A percentile compares a stretch with the other conserved stretches of the same genome.
Conservation (phyloP, 2,329 filamentous ascomycete species). For the Aspergillus sergii region DNA sequence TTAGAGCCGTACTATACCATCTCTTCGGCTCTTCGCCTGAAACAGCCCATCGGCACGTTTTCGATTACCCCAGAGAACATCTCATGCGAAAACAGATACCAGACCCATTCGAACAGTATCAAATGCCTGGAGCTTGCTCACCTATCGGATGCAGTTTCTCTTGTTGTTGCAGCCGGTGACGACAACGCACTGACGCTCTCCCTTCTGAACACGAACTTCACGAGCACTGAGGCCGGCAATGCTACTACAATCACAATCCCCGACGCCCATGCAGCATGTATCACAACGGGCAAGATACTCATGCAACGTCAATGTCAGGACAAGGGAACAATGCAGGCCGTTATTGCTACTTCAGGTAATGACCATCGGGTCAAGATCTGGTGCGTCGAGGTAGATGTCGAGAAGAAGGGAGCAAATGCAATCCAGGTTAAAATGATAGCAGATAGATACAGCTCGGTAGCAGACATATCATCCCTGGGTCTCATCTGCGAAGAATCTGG, state of each 20-base stretch:
- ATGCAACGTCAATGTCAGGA: slow-evolving; percentile 6
- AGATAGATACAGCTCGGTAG: slow-evolving; percentile 52
- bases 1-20: slow-evolving; percentile 34
- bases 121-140: slow-evolving; percentile 55
- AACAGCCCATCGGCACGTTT: slow-evolving; percentile 26
- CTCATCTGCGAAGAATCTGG: slow-evolving; percentile 28
- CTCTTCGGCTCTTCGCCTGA: slow-evolving; percentile 21
- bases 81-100: slow-evolving; percentile 42
- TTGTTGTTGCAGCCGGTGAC: slow-evolving; percentile 79
- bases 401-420: slow-evolving; percentile 19
- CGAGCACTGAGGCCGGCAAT: slow-evolving; percentile 11
- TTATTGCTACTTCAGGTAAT: slow-evolving; percentile 45
- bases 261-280: slow-evolving; percentile 48
- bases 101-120: slow-evolving; percentile 78
- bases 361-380: slow-evolving; percentile 52
- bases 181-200: slow-evolving; percentile 76
- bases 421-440: slow-evolving; percentile 29
- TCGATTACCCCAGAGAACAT: slow-evolving; percentile 23
- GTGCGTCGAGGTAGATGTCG: slow-evolving; percentile 35
- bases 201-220: slow-evolving; percentile 33
- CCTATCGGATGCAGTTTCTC: slow-evolving; percentile 36
- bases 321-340: slow-evolving; percentile 19
- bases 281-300: slow-evolving; percentile 44
- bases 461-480: slow-evolving; percentile 58
- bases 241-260: slow-evolving; percentile 40